phyloP scores from a whole-genome alignment of 2,329 filamentous ascomycete genomes.

The Trematosphaeria pertusa region DNA sequence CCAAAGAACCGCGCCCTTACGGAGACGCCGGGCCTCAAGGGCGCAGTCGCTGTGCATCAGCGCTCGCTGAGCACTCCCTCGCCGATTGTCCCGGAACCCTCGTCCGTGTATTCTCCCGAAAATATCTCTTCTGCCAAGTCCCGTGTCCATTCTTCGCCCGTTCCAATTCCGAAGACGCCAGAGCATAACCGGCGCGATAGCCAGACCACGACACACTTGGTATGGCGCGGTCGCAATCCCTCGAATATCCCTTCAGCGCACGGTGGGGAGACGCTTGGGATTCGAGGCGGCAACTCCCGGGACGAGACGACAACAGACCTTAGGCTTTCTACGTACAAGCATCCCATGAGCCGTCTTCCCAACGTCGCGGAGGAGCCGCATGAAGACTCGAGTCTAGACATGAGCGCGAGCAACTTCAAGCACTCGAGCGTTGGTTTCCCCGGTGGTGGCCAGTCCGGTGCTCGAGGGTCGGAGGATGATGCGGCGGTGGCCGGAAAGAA shows the following conservation, averaged over 20 bases:
- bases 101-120: conserved; percentile 34
- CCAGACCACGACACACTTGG: conserved; percentile 44
- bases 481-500: conserved; percentile 22
- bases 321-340: conserved; percentile 38
- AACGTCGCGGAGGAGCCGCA: conserved; percentile 58
- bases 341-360: conserved; percentile 48
- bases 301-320: conserved; percentile 44
- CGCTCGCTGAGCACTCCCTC: conserved; percentile 21
- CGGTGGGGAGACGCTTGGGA: conserved; percentile 16
- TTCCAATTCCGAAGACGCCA: conserved; percentile 12
- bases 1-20: conserved; percentile 11
- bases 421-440: conserved; percentile 36
- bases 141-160: conserved; percentile 23
- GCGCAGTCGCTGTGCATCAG: conserved; percentile 14
- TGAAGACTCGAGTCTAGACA: conserved; percentile 54
- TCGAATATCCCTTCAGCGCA: conserved; percentile 13
- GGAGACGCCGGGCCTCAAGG: conserved; percentile 7
- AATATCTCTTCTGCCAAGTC: conserved; percentile 21
- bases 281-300: conserved; percentile 17
- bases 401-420: conserved; percentile 43
- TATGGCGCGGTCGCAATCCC: conserved; percentile 32
- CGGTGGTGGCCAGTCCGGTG: conserved; percentile 20
- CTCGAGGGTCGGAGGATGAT: conserved; percentile 31
- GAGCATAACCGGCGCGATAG: conserved; percentile 34
- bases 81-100: conserved; percentile 20